A percentile compares a stretch with the other conserved stretches of the same genome.
phyloP scores from a whole-genome alignment of 2,329 filamentous ascomycete genomes.

The Teratosphaeria pseudoeucalypti region DNA sequence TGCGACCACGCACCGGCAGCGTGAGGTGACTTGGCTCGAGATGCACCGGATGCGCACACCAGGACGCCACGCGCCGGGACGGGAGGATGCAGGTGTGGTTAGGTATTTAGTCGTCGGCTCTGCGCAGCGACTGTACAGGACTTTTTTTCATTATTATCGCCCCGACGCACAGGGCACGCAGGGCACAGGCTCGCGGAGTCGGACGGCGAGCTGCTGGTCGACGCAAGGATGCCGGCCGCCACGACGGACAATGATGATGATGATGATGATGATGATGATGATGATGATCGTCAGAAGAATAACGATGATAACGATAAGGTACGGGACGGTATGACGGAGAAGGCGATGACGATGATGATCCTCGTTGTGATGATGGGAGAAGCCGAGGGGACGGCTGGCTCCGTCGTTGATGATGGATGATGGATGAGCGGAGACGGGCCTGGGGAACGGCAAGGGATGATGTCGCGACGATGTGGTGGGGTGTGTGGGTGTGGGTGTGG shows the following conservation, averaged over 20 bases:
- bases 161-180: neutral
- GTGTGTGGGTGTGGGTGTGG: neutral
- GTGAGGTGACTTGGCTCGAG: neutral
- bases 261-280: too few species aligned
- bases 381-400: neutral
- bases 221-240: neutral
- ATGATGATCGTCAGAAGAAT: too few species aligned
- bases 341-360: too few species aligned
- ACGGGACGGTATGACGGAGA: too few species aligned
- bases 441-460: neutral
- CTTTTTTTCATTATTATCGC: neutral
- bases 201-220: neutral
- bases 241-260: neutral
- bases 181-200: neutral
- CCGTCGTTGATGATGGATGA: too few species aligned
- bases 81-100: neutral
- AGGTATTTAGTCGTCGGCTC: neutral
- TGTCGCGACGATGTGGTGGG: neutral
- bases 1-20: neutral
- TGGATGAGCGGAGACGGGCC: neutral
- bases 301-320: too few species aligned
- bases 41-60: neutral
- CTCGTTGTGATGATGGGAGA: neutral
- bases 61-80: neutral
- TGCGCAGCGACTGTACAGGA: neutral